Evolutionary conservation across 1,284 basidiomycete genomes (phyloP).

Genomic region (Marasmius oreades): DNA sequence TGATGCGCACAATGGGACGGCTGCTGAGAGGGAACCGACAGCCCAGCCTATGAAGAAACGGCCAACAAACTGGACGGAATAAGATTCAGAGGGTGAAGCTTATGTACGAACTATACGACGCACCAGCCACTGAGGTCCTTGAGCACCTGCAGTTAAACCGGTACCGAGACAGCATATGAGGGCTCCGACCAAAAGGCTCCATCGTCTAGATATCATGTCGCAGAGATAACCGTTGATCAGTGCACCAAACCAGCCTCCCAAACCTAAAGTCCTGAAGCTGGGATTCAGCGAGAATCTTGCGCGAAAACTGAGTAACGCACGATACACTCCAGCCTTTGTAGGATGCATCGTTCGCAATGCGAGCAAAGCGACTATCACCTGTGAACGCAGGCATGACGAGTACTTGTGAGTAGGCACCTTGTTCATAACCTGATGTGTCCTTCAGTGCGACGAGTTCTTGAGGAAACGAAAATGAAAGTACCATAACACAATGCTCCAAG

Average conservation of each 20-base stretch:
- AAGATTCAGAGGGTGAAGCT: background rate
- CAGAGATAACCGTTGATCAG: conserved; percentile 23
- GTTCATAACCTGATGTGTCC: conserved; percentile 19
- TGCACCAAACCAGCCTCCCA: conserved; percentile 24
- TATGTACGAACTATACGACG: background rate
- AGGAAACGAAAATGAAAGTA: background rate
- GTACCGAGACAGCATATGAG: conserved; percentile 22
- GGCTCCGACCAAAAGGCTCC: conserved; percentile 20
- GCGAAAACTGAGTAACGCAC: conserved; percentile 6
- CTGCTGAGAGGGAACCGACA: conserved; percentile 22
- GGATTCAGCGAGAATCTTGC: background rate
- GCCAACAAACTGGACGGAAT: conserved; percentile 19
- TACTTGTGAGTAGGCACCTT: conserved; percentile 23
- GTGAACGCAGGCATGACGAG: conserved; percentile 25
- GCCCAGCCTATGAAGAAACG: conserved; percentile 24
- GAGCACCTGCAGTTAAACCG: conserved; percentile 21
- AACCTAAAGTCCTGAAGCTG: conserved; percentile 17
- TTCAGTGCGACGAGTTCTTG: background rate
- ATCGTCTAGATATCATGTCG: conserved; percentile 22
- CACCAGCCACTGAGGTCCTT: conserved; percentile 20
- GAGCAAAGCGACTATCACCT: conserved; percentile 18
- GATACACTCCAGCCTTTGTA: conserved; percentile 26
- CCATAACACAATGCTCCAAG: conserved; percentile 24
- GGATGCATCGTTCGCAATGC: conserved; percentile 22
- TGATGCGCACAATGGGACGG: conserved; percentile 18